These are phyloP conservation scores for Colletotrichum graminicola DNA, from an alignment of 2,329 filamentous ascomycete species.

Conservation along the genomic window DNA sequence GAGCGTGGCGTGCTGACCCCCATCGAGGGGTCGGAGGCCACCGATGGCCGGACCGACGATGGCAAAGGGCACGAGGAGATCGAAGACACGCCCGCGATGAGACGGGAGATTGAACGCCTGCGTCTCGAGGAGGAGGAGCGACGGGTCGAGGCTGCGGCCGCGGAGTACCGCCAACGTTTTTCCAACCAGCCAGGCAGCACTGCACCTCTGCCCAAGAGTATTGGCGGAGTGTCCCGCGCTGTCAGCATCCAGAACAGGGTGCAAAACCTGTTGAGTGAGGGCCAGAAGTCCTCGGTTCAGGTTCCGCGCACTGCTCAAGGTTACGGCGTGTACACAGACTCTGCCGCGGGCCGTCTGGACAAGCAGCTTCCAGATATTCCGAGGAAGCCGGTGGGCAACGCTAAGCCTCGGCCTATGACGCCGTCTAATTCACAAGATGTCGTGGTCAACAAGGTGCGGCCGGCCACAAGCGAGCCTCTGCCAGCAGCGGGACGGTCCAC, in stretches of 20 bases:
- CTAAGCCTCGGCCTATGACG: slow-evolving; percentile 49
- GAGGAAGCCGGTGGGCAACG: slow-evolving; percentile 62
- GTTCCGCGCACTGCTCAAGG: slow-evolving; percentile 83
- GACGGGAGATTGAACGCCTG: slow-evolving; percentile 87
- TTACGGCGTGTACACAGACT: slow-evolving; percentile 87
- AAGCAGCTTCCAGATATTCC: slow-evolving; percentile 60
- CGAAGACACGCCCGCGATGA: slow-evolving; percentile 85
- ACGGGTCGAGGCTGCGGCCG: slow-evolving; percentile 88
- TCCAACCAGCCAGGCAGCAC: slow-evolving; percentile 63
- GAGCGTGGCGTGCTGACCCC: slow-evolving; percentile 71
- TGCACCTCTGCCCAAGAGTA: slow-evolving; percentile 64
- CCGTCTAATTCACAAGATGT: slow-evolving; percentile 43
- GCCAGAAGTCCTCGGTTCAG: slow-evolving; percentile 68
- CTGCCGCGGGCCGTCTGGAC: slow-evolving; percentile 52
- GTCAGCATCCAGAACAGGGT: slow-evolving; percentile 93
- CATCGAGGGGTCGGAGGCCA: slow-evolving; percentile 81
- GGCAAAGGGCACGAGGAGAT: slow-evolving; percentile 71
- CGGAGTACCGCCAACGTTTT: slow-evolving; percentile 85
- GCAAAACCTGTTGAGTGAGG: slow-evolving; percentile 85
- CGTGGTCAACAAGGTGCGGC: slow-evolving; percentile 42
- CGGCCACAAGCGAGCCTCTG: slow-evolving; percentile 45
- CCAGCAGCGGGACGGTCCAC: slow-evolving; percentile 43
- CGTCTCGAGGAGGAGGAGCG: slow-evolving; percentile 89
- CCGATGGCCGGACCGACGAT: slow-evolving; percentile 76
- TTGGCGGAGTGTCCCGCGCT: slow-evolving; percentile 73